phyloP scores from a whole-genome alignment of 2,329 filamentous ascomycete species.

The Fusarium guadeloupense region DNA sequence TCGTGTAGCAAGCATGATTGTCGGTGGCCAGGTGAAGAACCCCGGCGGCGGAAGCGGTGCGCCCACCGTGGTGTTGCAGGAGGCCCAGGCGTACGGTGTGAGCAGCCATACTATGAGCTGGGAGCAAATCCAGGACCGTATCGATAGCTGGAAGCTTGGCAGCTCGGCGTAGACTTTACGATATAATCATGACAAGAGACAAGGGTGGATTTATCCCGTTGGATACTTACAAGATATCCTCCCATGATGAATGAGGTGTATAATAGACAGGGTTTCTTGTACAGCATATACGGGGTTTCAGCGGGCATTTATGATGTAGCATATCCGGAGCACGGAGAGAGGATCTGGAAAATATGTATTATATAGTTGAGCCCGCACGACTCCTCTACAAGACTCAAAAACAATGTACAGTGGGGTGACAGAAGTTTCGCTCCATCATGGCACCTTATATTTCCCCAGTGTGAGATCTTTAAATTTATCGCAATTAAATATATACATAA shows the following conservation, averaged over 20 bases:
- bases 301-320: constrained; percentile 16
- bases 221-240: neutral
- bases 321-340: constrained; percentile 22
- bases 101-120: constrained; percentile 76
- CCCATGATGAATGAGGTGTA: constrained; percentile 30
- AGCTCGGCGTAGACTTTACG: constrained; percentile 49
- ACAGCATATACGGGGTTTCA: constrained; percentile 30
- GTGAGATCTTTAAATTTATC: no score
- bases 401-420: constrained; percentile 13
- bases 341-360: constrained; percentile 26
- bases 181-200: neutral
- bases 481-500: no score
- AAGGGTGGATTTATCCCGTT: neutral
- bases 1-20: constrained; percentile 80
- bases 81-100: constrained; percentile 79
- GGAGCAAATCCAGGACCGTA: constrained; percentile 89
- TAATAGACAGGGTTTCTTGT: constrained; percentile 36
- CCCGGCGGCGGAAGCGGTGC: constrained; percentile 81
- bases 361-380: constrained; percentile 24
- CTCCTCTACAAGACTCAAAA: constrained; percentile 37
- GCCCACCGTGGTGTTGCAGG: constrained; percentile 94
- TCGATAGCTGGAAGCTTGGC: constrained; percentile 85
- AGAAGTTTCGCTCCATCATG: no score
- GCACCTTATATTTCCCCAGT: no score
- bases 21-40: constrained; percentile 81